Conservation (phyloP, 768 basidiomycete species). For the Clathrus columnatus region DNA sequence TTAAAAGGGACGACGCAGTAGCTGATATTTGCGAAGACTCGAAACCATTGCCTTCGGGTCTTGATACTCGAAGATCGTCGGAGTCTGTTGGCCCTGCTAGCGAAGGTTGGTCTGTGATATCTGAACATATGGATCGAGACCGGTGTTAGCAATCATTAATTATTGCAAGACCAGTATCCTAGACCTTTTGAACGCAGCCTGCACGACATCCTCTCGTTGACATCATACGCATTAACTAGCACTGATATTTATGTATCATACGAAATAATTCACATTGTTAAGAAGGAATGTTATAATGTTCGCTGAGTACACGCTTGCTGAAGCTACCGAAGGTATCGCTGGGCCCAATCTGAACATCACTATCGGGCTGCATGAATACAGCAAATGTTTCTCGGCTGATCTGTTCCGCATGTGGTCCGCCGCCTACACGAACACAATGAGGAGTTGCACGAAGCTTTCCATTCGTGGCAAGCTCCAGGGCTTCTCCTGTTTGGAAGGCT, state of each 20-base stretch:
- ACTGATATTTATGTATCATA: slow-evolving; percentile 9
- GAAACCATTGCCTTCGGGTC: slow-evolving; percentile 19
- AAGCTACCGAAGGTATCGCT: slow-evolving; percentile 83
- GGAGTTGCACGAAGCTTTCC: slow-evolving; percentile 83
- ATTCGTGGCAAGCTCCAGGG: slow-evolving; percentile 81
- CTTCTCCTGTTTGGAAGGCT: slow-evolving; percentile 97
- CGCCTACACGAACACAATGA: slow-evolving; percentile 81
- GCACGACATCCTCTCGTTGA: slow-evolving; percentile 28
- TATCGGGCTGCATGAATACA: slow-evolving; percentile 84
- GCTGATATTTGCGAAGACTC: slow-evolving; percentile 19
- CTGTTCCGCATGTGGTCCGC: slow-evolving; percentile 31
- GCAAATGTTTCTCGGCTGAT: slow-evolving; percentile 85
- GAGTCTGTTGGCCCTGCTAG: slow-evolving; percentile 50
- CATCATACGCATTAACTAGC: slow-evolving; percentile 19
- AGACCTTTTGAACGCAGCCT: slow-evolving; percentile 20
- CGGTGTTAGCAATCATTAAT: slow-evolving; percentile 32
- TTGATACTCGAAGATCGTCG: slow-evolving; percentile 46
- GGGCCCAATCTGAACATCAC: slow-evolving; percentile 59
- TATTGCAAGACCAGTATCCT: not conserved
- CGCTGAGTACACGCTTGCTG: slow-evolving; percentile 67
- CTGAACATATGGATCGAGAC: slow-evolving; percentile 57
- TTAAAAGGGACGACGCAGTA: slow-evolving; percentile 40
- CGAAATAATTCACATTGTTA: slow-evolving; percentile 13
- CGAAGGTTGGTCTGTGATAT: slow-evolving; percentile 85
- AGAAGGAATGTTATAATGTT: slow-evolving; percentile 51